A percentile compares a stretch with the other conserved stretches of the same genome.
phyloP scores from a whole-genome alignment of 768 basidiomycete species.

The Termitomyces sp. region DNA sequence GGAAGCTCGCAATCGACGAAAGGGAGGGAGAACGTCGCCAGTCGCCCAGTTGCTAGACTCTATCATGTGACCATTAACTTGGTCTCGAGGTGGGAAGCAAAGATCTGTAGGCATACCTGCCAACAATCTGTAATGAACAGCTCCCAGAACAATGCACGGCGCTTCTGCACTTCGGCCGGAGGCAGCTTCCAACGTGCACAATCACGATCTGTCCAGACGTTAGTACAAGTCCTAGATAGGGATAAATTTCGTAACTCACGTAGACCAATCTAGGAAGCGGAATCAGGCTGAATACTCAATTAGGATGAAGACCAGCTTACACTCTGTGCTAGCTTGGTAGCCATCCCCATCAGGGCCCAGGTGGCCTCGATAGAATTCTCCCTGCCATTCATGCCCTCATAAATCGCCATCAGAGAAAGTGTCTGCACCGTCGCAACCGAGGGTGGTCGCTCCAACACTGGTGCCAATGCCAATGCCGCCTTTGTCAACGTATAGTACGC shows the following conservation, averaged over 20 bases:
- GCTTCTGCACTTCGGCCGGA: slow-evolving; percentile 62
- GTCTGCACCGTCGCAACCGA: slow-evolving; percentile 68
- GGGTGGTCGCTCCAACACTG: slow-evolving; percentile 65
- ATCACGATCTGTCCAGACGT: slow-evolving; percentile 49
- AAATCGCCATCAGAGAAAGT: slow-evolving; percentile 63
- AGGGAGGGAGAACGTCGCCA: slow-evolving; percentile 63
- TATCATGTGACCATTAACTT: slow-evolving; percentile 15
- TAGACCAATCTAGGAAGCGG: slow-evolving; percentile 49
- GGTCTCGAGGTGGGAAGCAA: background rate
- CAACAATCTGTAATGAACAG: slow-evolving; percentile 70
- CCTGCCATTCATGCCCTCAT: slow-evolving; percentile 59
- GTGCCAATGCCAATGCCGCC: slow-evolving; percentile 60
- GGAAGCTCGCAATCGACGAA: slow-evolving; percentile 73
- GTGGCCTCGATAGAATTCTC: slow-evolving; percentile 69
- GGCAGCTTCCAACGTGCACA: slow-evolving; percentile 65
- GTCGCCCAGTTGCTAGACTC: slow-evolving; percentile 66
- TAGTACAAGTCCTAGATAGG: slow-evolving; percentile 3
- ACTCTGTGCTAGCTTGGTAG: slow-evolving; percentile 63
- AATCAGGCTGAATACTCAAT: slow-evolving; percentile 4
- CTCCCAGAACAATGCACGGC: slow-evolving; percentile 70
- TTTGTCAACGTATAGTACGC: slow-evolving; percentile 57
- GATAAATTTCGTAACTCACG: slow-evolving; percentile 36
- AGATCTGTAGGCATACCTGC: slow-evolving; percentile 41
- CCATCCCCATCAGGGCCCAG: slow-evolving; percentile 62
- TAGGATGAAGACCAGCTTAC: slow-evolving; percentile 32